Evolutionary conservation across 2,329 filamentous ascomycete species (phyloP).

Genomic region (Biscogniauxia marginata): DNA sequence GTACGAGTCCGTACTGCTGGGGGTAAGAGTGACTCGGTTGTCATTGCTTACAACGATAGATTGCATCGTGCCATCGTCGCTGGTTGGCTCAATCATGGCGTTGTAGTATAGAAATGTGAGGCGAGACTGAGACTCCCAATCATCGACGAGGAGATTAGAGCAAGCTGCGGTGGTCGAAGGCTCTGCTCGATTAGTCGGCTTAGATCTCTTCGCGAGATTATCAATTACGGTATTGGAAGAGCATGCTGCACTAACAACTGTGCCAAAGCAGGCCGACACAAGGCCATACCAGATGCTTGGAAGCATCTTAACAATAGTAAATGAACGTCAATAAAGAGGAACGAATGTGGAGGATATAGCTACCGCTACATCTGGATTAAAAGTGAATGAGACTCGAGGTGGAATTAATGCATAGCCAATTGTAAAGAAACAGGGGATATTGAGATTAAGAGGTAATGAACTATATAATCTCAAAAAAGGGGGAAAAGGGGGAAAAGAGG

Average conservation of each 20-base stretch:
- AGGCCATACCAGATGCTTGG: background rate
- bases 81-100: slow-evolving; percentile 52
- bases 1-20: slow-evolving; percentile 49
- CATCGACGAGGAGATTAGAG: slow-evolving; percentile 46
- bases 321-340: background rate
- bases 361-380: background rate
- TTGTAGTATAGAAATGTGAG: slow-evolving; percentile 62
- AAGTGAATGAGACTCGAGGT: background rate
- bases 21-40: slow-evolving; percentile 51
- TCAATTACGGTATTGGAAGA: slow-evolving; percentile 1
- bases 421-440: background rate
- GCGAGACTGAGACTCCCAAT: slow-evolving; percentile 61
- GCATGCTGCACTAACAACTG: background rate
- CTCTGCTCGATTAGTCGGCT: background rate
- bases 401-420: background rate
- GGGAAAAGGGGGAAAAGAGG: no score
- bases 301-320: background rate
- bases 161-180: background rate
- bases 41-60: slow-evolving; percentile 50
- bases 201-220: background rate
- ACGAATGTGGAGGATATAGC: background rate
- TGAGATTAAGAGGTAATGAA: background rate
- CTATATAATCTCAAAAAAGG: background rate
- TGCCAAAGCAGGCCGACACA: background rate
- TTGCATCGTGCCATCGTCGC: slow-evolving; percentile 56